Base-by-base conservation (phyloP, 352 stramenopile genomes). In the Phytophthora ohioensis region DNA sequence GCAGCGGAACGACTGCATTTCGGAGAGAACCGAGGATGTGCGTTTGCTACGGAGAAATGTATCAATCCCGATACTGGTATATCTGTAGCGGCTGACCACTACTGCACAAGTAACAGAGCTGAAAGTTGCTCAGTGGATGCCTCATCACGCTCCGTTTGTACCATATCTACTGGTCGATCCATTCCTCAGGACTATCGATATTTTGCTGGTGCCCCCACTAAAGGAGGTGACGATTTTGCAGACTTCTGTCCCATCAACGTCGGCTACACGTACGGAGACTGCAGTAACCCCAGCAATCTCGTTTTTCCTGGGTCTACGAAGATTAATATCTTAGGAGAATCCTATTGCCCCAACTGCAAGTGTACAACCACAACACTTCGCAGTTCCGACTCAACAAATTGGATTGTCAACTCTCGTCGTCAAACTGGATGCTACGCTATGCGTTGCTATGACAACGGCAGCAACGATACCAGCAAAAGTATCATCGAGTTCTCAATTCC, bases 171-270 rank as follows among this genome's bases (percentile, higher is more conserved):
- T 0, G 78, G 80, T 3, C 53, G 62, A 15, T 66, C 48, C 3
- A 93, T 95, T 32, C 81, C 84, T 4, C 30, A 53, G 4, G 54
- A 78, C 21, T 88, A 84, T 53, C 87, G 82, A 38, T 95, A 95
- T 46, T 95, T 95, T 45, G 47, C 46, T n/a, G 36, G 41, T 15
- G 71, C 91, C 30, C 38, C 68, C 3, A 84, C 69, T 0, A 75
- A 80, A 10, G 88, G 87, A 39, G 85, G 85, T 8, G 78, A 81
- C 41, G 77, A 88, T 13, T 94, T 86, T 43, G 82, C 87, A 0
- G 87, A 96, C 65, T 96, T 80, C 57, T 96, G 87, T 46, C 88
- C 88, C 4, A 82, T 94, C 48, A 93, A 93, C 46, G 79, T 85
- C 36, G 88, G 85, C 43, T 94, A 87, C 60, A 66, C 73, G 8